Base-by-base conservation (phyloP, 2,329 filamentous ascomycete genomes). In the Diaporthe aspalathi region DNA sequence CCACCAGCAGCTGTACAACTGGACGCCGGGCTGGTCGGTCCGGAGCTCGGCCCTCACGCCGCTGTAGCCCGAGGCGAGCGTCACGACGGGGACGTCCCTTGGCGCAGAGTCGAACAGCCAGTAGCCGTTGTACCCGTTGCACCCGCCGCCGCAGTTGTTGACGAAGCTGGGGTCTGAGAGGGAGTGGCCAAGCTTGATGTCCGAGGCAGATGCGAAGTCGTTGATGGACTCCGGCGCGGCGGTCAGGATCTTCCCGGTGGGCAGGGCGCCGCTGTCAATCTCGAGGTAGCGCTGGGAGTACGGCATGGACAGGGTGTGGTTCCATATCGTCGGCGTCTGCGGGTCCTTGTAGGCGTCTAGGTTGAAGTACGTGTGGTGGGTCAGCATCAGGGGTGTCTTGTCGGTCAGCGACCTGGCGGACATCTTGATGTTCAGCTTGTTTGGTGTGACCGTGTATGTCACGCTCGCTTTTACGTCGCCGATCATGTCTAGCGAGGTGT, bases 101-200 rank as follows among this genome's bases (percentile, higher is more conserved):
- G 82, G 81, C 40, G 80, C 80, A 40, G 80, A 78, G 8, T 86
- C 84, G 45, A 86, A 82, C 60, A 86, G 76, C 78, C 82, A 86
- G 77, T 84, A 85, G 4, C 89, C 90, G 77, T 95, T 93, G 81
- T 94, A 94, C 20, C 93, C 93, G 27, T 88, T 89, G 82, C 93
- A 95, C 53, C 90, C 91, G 35, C 80, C 82, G 53, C 83, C 83
- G 80, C 92, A 94, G 78, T 92, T 90, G 24, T 89, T 90, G 1
- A 83, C 76, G 66, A 92, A 88, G 16, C 84, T 85, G 1, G 88
- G 83, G 60, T 87, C 82, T 66, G 84, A 80, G 50, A 88, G 83
- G 73, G 92, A 88, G 74, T 89, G 85, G 40, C 92, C 92, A 43
- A 94, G 81, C 63, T 88, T 83, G 62, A 84, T 66, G 79, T 90